Percentiles rank a stretch among this genome's conserved stretches.
Evolutionary conservation across 2,329 filamentous ascomycete genomes (phyloP).

Genomic region (Nigrospora osmanthi): DNA sequence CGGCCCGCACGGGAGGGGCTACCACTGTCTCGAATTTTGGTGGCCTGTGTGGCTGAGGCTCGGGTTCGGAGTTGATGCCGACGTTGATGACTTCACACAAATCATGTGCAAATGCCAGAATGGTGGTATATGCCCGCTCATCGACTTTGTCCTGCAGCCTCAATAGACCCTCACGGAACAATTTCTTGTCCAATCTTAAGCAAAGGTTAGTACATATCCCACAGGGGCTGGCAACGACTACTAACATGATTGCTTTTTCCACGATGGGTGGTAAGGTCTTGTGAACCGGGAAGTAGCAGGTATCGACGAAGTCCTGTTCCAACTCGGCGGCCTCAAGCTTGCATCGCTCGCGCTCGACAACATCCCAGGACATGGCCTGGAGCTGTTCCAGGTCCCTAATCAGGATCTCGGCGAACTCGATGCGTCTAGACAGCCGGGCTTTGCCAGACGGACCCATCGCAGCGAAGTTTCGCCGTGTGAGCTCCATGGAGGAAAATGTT

Average conservation of each 20-base stretch:
- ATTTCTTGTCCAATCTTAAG: slow-evolving; percentile 54
- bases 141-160: slow-evolving; percentile 45
- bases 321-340: slow-evolving; percentile 73
- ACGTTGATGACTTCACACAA: slow-evolving; percentile 44
- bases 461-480: slow-evolving; percentile 91
- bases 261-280: slow-evolving; percentile 70
- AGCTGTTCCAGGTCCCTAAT: slow-evolving; percentile 72
- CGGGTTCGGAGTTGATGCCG: slow-evolving; percentile 39
- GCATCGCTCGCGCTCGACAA: slow-evolving; percentile 67
- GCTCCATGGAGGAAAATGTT: slow-evolving; percentile 94
- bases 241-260: slow-evolving; percentile 75
- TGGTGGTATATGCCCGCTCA: slow-evolving; percentile 48
- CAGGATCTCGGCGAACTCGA: slow-evolving; percentile 77
- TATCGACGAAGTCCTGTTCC: slow-evolving; percentile 74
- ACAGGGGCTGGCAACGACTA: slow-evolving; percentile 14
- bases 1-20: slow-evolving; percentile 42
- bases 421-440: slow-evolving; percentile 68
- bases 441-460: slow-evolving; percentile 84
- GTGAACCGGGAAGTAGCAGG: slow-evolving; percentile 83
- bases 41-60: slow-evolving; percentile 15
- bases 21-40: slow-evolving; percentile 26
- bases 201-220: slow-evolving; percentile 25
- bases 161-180: slow-evolving; percentile 46
- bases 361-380: slow-evolving; percentile 57
- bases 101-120: slow-evolving; percentile 48